These are phyloP conservation scores for Populus ilicifolia DNA, from an alignment of 345 rosid genomes.

Conservation along the genomic window DNA sequence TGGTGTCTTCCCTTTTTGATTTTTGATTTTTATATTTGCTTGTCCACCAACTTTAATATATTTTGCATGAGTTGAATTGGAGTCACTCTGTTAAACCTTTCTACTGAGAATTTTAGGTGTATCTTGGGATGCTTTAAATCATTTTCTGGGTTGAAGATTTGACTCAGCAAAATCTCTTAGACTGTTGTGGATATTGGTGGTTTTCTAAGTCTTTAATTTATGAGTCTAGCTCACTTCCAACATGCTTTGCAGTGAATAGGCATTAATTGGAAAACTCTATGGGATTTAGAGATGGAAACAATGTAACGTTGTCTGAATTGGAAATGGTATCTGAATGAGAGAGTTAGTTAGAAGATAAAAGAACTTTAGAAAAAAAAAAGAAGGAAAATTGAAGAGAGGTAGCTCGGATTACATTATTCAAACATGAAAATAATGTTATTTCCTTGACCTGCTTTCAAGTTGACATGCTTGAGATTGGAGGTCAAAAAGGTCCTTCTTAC, in stretches of 20 bases:
- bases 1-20: background rate
- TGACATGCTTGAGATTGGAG: conserved; percentile 1
- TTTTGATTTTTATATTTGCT: background rate
- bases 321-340: conserved; percentile 12
- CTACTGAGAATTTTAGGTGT: conserved; percentile 16
- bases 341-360: background rate
- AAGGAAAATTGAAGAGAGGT: background rate
- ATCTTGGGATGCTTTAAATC: conserved; percentile 42
- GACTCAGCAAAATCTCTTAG: conserved; percentile 32
- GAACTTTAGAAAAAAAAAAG: background rate
- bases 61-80: background rate
- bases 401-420: conserved; percentile 4
- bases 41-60: conserved; percentile 1
- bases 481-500: background rate
- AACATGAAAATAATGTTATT: background rate
- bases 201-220: conserved; percentile 17
- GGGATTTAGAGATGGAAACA: conserved; percentile 13
- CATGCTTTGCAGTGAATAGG: conserved; percentile 15
- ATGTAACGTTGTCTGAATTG: background rate
- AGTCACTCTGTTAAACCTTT: background rate
- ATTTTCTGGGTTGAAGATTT: conserved; percentile 40
- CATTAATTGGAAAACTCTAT: conserved; percentile 4
- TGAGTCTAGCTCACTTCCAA: conserved; percentile 22
- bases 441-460: conserved; percentile 7
- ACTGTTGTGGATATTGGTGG: conserved; percentile 28